Percentiles rank a stretch among this genome's conserved stretches.
phyloP scores from a whole-genome alignment of 495 filamentous ascomycete species.

The Lepidopterella palustris region DNA sequence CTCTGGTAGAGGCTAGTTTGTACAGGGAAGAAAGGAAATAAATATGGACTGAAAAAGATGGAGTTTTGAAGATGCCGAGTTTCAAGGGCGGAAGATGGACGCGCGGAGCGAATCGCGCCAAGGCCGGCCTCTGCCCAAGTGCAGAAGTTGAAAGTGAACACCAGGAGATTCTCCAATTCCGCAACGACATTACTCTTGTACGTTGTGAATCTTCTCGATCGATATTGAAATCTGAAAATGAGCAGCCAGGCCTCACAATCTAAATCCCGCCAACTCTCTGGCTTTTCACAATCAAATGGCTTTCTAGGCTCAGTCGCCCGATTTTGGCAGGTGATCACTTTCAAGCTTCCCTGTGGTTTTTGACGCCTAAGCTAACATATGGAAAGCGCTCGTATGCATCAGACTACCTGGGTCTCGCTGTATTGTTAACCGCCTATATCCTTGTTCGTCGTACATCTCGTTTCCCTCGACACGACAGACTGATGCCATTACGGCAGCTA shows the following conservation, averaged over 20 bases:
- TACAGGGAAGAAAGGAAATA: background rate
- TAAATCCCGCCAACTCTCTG: conserved; percentile 7
- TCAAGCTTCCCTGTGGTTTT: background rate
- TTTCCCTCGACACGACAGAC: background rate
- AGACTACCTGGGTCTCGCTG: conserved; percentile 74
- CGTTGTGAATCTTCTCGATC: too few relatives aligned
- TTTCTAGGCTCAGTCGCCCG: conserved; percentile 38
- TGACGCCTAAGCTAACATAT: background rate
- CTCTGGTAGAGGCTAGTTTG: background rate
- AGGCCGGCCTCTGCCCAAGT: background rate
- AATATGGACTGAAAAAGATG: background rate
- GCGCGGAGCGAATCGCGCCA: background rate
- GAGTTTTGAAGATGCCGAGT: background rate
- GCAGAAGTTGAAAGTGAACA: background rate
- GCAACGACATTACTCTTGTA: too few relatives aligned
- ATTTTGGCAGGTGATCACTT: conserved; percentile 41
- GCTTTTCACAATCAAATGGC: conserved; percentile 12
- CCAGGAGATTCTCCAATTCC: background rate
- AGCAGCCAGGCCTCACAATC: conserved; percentile 11
- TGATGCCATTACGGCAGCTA: background rate
- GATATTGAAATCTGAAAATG: conserved; percentile 12
- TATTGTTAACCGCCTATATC: conserved; percentile 61
- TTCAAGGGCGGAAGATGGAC: background rate
- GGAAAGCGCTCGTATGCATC: conserved; percentile 73
- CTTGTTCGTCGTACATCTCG: conserved; percentile 43